phyloP scores from a whole-genome alignment of 495 filamentous ascomycete species.

The Geoglossum glabrum region DNA sequence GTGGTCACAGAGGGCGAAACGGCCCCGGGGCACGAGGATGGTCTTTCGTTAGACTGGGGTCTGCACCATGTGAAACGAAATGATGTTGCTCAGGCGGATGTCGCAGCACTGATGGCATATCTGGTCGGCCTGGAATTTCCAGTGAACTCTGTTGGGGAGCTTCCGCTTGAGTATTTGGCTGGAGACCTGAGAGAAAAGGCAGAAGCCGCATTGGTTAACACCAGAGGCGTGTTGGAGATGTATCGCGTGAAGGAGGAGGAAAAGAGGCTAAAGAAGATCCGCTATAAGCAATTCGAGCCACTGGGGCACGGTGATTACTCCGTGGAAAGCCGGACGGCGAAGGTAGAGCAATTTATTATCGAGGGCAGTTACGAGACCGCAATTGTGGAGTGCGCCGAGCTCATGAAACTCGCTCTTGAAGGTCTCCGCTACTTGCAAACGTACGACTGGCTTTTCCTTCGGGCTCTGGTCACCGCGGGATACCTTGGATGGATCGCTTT shows the following conservation, averaged over 20 bases:
- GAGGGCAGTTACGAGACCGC: conserved; percentile 46
- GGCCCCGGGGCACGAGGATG: conserved; percentile 70
- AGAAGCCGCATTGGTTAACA: conserved; percentile 68
- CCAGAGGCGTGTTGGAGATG: conserved; percentile 82
- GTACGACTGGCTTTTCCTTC: conserved; percentile 93
- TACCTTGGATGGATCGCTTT: conserved; percentile 96
- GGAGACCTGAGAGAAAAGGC: conserved; percentile 58
- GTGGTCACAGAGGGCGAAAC: conserved; percentile 19
- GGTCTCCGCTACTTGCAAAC: conserved; percentile 91
- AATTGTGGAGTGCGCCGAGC: conserved; percentile 49
- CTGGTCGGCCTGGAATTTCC: conserved; percentile 80
- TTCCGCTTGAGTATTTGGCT: conserved; percentile 66
- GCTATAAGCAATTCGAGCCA: conserved; percentile 50
- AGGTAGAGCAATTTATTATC: conserved; percentile 47
- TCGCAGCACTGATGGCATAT: conserved; percentile 93
- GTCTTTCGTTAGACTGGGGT: conserved; percentile 80
- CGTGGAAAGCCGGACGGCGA: conserved; percentile 43
- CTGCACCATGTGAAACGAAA: conserved; percentile 61
- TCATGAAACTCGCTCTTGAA: conserved; percentile 59
- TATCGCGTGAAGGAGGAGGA: conserved; percentile 85
- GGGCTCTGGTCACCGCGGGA: conserved; percentile 78
- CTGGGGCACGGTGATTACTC: conserved; percentile 41
- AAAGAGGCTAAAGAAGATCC: conserved; percentile 53
- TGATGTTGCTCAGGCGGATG: conserved; percentile 86
- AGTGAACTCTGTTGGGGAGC: conserved; percentile 87